Percentiles rank a stretch among this genome's conserved stretches.
phyloP scores from a whole-genome alignment of 306 rosid genomes.

The Urtica urens region DNA sequence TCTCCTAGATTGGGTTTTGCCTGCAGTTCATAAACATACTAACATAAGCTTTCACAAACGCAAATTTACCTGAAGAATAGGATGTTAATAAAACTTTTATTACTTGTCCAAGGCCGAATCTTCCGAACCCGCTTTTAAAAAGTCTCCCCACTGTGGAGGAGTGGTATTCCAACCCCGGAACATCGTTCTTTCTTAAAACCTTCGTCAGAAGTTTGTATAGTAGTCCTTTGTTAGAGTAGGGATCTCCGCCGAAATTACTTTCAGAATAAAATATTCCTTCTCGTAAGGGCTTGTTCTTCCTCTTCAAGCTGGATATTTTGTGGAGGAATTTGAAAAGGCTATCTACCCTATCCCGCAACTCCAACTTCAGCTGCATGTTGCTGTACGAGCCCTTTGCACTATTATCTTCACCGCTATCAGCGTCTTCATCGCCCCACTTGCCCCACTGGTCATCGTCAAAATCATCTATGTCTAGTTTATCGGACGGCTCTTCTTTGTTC shows the following conservation, averaged over 20 bases:
- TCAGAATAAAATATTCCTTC: constrained; percentile 46
- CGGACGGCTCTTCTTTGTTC: constrained; percentile 24
- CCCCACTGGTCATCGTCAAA: constrained; percentile 91
- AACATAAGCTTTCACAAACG: constrained; percentile 12
- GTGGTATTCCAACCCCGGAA: constrained; percentile 79
- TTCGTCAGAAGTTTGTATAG: constrained; percentile 58
- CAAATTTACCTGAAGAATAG: neutral
- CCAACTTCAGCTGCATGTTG: constrained; percentile 84
- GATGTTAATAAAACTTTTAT: constrained; percentile 18
- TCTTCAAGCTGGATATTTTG: constrained; percentile 54
- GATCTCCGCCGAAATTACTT: constrained; percentile 42
- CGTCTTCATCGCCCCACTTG: constrained; percentile 89
- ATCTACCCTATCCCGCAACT: constrained; percentile 85
- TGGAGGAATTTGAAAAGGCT: constrained; percentile 74
- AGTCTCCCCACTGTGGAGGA: constrained; percentile 89
- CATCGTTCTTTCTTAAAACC: constrained; percentile 51
- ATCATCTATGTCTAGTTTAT: constrained; percentile 43
- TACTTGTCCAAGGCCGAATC: constrained; percentile 98
- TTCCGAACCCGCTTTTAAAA: constrained; percentile 80
- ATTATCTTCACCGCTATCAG: constrained; percentile 29
- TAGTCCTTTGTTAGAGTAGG: constrained; percentile 52
- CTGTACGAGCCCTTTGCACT: constrained; percentile 38
- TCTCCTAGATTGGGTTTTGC: constrained; percentile 93
- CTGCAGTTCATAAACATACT: constrained; percentile 37
- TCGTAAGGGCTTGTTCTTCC: constrained; percentile 45